These are phyloP conservation scores for Candida parachauliodes DNA, from an alignment of 805 yeast genomes.

Conservation along the genomic window DNA sequence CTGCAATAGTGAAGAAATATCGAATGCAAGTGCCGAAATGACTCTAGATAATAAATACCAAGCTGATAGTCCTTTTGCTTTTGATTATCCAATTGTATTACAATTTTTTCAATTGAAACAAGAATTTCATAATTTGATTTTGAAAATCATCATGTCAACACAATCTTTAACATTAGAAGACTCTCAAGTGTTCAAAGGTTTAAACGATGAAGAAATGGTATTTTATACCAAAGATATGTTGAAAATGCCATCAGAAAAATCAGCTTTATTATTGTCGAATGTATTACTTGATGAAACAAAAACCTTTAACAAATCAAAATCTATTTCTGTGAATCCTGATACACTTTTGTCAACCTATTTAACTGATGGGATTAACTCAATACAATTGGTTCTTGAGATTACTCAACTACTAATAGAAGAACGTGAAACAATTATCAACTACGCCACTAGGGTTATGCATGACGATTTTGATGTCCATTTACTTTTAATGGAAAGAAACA, in stretches of 20 bases:
- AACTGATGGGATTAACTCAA: conserved; percentile 28
- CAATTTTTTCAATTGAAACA: conserved; percentile 78
- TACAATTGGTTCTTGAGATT: conserved; percentile 33
- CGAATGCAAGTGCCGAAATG: neutral
- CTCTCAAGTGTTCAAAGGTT: conserved; percentile 67
- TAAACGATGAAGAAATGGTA: conserved; percentile 52
- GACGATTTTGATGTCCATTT: conserved; percentile 63
- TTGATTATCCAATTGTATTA: conserved; percentile 52
- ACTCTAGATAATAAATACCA: neutral
- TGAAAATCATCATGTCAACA: conserved; percentile 59
- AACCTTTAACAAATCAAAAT: conserved; percentile 26
- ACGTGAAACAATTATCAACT: conserved; percentile 64
- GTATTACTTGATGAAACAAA: conserved; percentile 43
- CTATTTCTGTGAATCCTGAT: conserved; percentile 39
- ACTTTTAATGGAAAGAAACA: conserved; percentile 45
- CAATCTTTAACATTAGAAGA: conserved; percentile 70
- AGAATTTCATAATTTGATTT: conserved; percentile 56
- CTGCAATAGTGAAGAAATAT: conserved; percentile 3
- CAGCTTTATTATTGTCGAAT: conserved; percentile 45
- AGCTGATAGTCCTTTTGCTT: conserved; percentile 27
- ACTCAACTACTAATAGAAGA: conserved; percentile 65
- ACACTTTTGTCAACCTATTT: conserved; percentile 37
- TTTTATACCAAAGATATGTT: conserved; percentile 37
- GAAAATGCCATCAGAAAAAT: conserved; percentile 44
- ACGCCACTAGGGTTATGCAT: conserved; percentile 76